A percentile compares a stretch with the other conserved stretches of the same genome.
phyloP scores from a whole-genome alignment of 108 stramenopile genomes.

The Nannochloropsis granulata region DNA sequence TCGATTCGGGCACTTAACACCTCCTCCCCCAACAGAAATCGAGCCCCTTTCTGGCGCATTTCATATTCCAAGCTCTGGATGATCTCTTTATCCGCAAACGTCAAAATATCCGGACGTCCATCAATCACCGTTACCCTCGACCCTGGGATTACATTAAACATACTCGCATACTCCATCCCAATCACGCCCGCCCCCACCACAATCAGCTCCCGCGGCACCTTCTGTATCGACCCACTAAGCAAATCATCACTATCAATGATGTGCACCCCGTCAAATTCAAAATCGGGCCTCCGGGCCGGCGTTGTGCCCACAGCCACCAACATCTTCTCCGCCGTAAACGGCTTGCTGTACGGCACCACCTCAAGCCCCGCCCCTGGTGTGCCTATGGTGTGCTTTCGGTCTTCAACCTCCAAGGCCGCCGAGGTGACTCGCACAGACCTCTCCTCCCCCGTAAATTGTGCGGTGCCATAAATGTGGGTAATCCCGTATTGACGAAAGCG shows the following conservation, averaged over 20 bases:
- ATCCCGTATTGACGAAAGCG: not conserved
- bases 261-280: not conserved
- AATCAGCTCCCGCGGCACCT: constrained; percentile 24
- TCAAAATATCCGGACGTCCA: constrained; percentile 2
- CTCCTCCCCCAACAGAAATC: constrained; percentile 22
- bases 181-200: constrained; percentile 28
- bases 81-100: constrained; percentile 21
- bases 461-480: not conserved
- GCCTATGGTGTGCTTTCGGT: not conserved
- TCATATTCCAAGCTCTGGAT: constrained; percentile 10
- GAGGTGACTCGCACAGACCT: not conserved
- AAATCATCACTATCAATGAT: not conserved
- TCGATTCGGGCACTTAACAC: not conserved
- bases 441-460: not conserved
- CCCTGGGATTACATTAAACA: constrained; percentile 24
- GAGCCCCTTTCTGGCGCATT: constrained; percentile 26
- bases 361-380: not conserved
- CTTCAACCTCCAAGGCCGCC: not conserved
- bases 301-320: not conserved
- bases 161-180: constrained; percentile 31
- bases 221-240: not conserved
- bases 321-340: not conserved
- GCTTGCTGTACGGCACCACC: not conserved
- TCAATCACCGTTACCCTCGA: constrained; percentile 23
- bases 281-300: not conserved